Base-by-base conservation (phyloP, 345 rosid genomes). In the Luvunga scandens region DNA sequence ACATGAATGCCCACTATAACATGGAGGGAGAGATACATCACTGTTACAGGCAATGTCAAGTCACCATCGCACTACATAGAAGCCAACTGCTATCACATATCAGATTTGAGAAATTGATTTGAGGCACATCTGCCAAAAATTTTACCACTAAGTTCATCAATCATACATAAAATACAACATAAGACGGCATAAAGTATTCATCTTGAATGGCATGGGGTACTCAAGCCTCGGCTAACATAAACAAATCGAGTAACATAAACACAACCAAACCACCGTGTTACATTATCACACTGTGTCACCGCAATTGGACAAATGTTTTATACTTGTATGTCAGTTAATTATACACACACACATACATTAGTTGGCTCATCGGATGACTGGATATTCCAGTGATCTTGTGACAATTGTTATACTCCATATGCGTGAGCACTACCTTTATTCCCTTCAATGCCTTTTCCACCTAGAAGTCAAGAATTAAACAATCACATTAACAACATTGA, bases 301-400 rank as follows among this genome's bases (percentile, higher is more conserved):
- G 34, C 7, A 59, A 72, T 14, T 31, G 21, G 6, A 18, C 24
- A 65, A 65, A 33, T 12, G 18, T 31, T n/a, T 65, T 18, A 33
- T 18, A 2, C 39, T 31, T 31, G 22, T 28, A 28, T 10, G 9
- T 21, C 1, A 7, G 33, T 16, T 25, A 66, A 70, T 6, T 0
- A 34, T 12, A 36, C 24, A 27, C 36, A 72, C 21, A 67, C 70
- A 70, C 89, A 90, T 70, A 95, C 98, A 24, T 87, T 5, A 86
- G 61, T 12, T 82, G 76, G 75, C 34, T 82, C 38, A 86, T 48
- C 0, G 98, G 95, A 36, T 75, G 60, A 42, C 14, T 63, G 7
- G 98, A 90, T 60, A 95, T 6, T 9, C 92, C 94, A 72, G 71
- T 63, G 13, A 95, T 74, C 83, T 84, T 95, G 75, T 62, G 67